Evolutionary conservation across 345 rosid genomes (phyloP).

Genomic region (Psidium friedrichsthalianum): DNA sequence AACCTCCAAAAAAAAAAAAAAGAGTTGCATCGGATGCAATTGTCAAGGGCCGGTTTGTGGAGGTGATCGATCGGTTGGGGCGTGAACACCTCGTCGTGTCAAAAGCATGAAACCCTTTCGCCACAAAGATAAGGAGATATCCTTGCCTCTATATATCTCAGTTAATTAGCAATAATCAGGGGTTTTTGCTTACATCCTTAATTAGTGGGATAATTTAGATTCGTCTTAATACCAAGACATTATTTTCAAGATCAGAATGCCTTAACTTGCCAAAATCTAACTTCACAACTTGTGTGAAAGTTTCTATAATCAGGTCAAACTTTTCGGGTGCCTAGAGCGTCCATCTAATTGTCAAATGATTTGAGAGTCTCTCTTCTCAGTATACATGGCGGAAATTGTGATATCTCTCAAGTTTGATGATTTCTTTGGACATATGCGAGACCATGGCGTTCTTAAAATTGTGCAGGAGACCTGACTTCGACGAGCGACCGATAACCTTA

Average conservation of each 20-base stretch:
- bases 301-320: background rate
- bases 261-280: background rate
- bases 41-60: too few species aligned
- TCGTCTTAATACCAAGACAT: background rate
- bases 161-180: background rate
- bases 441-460: background rate
- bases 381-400: background rate
- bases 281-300: background rate
- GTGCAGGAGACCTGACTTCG: background rate
- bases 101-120: background rate
- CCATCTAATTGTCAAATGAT: background rate
- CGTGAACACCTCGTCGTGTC: too few species aligned
- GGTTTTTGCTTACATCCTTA: background rate
- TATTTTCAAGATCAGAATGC: background rate
- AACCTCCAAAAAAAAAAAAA: too few species aligned
- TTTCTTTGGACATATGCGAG: background rate
- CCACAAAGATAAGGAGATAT: background rate
- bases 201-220: background rate
- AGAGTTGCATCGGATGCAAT: too few species aligned
- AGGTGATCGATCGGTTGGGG: too few species aligned
- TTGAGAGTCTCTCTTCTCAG: background rate
- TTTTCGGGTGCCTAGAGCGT: background rate
- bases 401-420: background rate
- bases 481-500: background rate
- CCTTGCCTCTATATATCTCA: background rate